Evolutionary conservation across 2,329 filamentous ascomycete genomes (phyloP).

Genomic region (Aureobasidium sp.): DNA sequence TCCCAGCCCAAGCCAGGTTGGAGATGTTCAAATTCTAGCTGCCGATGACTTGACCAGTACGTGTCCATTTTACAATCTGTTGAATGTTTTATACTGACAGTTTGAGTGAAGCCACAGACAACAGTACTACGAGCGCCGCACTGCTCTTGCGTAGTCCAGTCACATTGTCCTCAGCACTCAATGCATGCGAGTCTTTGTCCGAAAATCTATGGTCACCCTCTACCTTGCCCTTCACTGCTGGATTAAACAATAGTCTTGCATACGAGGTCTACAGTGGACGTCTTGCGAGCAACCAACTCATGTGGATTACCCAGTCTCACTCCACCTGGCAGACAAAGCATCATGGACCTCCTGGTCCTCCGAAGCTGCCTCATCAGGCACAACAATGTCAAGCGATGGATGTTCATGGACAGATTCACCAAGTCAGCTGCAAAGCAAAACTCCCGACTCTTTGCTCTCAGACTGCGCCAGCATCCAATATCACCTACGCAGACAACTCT

Average conservation of each 20-base stretch:
- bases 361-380: neutral
- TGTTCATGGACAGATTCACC: neutral
- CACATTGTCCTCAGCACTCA: neutral
- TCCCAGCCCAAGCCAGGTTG: neutral
- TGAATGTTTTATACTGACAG: neutral
- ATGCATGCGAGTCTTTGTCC: constrained; percentile 13
- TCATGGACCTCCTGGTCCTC: neutral
- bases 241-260: constrained; percentile 17
- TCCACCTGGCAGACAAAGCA: neutral
- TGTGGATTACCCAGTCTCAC: constrained; percentile 15
- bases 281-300: constrained; percentile 15
- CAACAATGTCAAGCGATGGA: constrained; percentile 8
- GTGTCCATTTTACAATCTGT: neutral
- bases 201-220: constrained; percentile 17
- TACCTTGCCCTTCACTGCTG: constrained; percentile 12
- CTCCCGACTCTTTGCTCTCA: constrained; percentile 21
- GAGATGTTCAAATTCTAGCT: neutral
- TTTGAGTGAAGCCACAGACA: neutral
- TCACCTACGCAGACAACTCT: constrained; percentile 17
- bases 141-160: neutral
- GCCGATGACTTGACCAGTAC: neutral
- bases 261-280: constrained; percentile 18
- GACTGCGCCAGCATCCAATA: constrained; percentile 19
- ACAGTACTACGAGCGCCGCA: constrained; percentile 12
- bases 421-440: constrained; percentile 6